Evolutionary conservation across 495 filamentous ascomycete genomes (phyloP), one percentile per base, ranked within the genome.

Genomic region (Astrocystis sublimbata): DNA sequence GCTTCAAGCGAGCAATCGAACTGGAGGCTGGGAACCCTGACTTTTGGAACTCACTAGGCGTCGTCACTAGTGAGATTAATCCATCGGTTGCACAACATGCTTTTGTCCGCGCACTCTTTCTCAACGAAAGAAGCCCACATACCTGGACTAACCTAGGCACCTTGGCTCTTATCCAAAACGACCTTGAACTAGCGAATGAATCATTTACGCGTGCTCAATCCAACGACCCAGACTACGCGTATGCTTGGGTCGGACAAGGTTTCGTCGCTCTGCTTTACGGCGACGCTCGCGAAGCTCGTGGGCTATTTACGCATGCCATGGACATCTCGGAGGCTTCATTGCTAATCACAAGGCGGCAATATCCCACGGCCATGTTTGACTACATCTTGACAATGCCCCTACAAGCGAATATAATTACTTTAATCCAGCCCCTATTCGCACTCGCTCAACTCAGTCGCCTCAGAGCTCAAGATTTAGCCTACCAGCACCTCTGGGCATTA

Each of bases 1-100:
- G 92, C 73, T 99, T 99, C 85, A 99, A 98, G 75, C 83, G 91
- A 53, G 90, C 96, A 4, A 98, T 99, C 68, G 96, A 98, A 74
- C 77, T 97, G 2, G 94, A 99, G 72, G 89, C 96, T 6, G 90
- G 92, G 30, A 99, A 98, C 69, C 79, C 92, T 0, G 94, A 99
- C 67, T 99, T 98, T 74, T 99, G 94, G 94, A 97, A 97, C 72
- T 86, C 94, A 3, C 83, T 99, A 21, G 94, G 93, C 21, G 92
- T 97, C 6, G 90, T 89, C 15, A 98, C 94, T 2, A 90, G 88
- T 43, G 83, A 80, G 38, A 78, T 96, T 67, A 97, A 91, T 69
- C 89, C 92, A 0, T 88, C 89, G 60, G 90, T 98, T 2, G 87
- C 96, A 0, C 94, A 99, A 74, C 94, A 99, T 75, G 84, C 94